Percentiles rank a stretch among this genome's conserved stretches.
Evolutionary conservation across 2,329 filamentous ascomycete species (phyloP).

Genomic region (Chaetoscypha palmicola): DNA sequence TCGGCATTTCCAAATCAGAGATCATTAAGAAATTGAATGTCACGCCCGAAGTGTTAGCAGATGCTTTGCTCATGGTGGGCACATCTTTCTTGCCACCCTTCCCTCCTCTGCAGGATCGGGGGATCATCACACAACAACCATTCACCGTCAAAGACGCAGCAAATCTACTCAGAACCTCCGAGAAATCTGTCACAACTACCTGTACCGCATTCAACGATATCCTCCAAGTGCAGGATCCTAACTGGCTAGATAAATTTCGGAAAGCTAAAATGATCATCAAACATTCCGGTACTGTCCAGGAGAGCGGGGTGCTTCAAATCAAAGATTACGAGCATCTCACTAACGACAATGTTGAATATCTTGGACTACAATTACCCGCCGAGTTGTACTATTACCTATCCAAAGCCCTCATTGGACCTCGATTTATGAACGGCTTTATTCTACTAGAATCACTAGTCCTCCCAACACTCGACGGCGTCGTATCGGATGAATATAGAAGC

Average conservation of each 20-base stretch:
- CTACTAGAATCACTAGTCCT: slow-evolving; percentile 70
- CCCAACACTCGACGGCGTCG: slow-evolving; percentile 79
- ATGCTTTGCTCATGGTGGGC: slow-evolving; percentile 76
- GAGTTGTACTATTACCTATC: slow-evolving; percentile 90
- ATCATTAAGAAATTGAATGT: slow-evolving; percentile 63
- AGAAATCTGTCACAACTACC: slow-evolving; percentile 63
- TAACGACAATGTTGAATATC: slow-evolving; percentile 78
- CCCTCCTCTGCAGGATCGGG: slow-evolving; percentile 61
- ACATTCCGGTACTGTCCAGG: slow-evolving; percentile 70
- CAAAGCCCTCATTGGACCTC: slow-evolving; percentile 69
- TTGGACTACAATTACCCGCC: slow-evolving; percentile 81
- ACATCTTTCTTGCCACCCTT: slow-evolving; percentile 74
- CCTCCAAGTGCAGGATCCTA: slow-evolving; percentile 58
- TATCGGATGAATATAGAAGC: slow-evolving; percentile 71
- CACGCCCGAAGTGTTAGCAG: slow-evolving; percentile 67
- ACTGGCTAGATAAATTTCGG: slow-evolving; percentile 81
- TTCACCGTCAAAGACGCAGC: slow-evolving; percentile 66
- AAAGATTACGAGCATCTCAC: slow-evolving; percentile 69
- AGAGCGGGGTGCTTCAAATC: slow-evolving; percentile 62
- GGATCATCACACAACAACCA: slow-evolving; percentile 44
- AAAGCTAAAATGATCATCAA: slow-evolving; percentile 79
- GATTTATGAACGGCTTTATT: slow-evolving; percentile 75
- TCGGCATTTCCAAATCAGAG: slow-evolving; percentile 55
- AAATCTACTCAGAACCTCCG: slow-evolving; percentile 64
- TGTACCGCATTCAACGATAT: slow-evolving; percentile 78